Conservation (phyloP, 495 filamentous ascomycete genomes). For the Penicillium flavigenum region DNA sequence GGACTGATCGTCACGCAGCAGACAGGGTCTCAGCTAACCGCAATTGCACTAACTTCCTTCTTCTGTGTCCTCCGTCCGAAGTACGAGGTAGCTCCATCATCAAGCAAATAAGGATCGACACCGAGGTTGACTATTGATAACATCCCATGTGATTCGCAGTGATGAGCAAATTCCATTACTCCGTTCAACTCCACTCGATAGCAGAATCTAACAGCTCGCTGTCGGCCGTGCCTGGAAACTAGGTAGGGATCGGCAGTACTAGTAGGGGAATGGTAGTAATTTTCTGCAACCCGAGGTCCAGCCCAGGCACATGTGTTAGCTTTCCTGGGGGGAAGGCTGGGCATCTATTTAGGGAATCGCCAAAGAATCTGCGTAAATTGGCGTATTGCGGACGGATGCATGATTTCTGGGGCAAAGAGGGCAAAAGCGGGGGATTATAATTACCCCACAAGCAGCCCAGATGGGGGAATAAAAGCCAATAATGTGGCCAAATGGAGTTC, state of each 20-base stretch:
- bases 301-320: conserved; percentile 10
- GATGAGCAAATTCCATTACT: conserved; percentile 14
- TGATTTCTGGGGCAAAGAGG: conserved; percentile 9
- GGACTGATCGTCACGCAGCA: conserved; percentile 20
- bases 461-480: conserved; percentile 1
- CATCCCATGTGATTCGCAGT: conserved; percentile 23
- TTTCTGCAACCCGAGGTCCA: conserved; percentile 5
- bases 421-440: conserved; percentile 6
- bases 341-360: neutral
- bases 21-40: conserved; percentile 17
- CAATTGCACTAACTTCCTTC: conserved; percentile 4
- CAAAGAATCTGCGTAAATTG: conserved; percentile 1
- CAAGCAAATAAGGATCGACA: conserved; percentile 23
- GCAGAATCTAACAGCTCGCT: neutral
- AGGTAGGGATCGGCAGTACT: conserved; percentile 6
- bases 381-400: conserved; percentile 1
- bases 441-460: conserved; percentile 4
- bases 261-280: neutral
- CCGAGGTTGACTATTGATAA: conserved; percentile 21
- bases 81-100: conserved; percentile 9
- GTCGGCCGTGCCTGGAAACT: conserved; percentile 11
- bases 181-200: neutral
- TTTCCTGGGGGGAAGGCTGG: neutral
- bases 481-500: neutral
- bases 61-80: neutral